These are phyloP conservation scores for Solanum bulbocastanum DNA, from an alignment of 257 asterid genomes.

Conservation along the genomic window DNA sequence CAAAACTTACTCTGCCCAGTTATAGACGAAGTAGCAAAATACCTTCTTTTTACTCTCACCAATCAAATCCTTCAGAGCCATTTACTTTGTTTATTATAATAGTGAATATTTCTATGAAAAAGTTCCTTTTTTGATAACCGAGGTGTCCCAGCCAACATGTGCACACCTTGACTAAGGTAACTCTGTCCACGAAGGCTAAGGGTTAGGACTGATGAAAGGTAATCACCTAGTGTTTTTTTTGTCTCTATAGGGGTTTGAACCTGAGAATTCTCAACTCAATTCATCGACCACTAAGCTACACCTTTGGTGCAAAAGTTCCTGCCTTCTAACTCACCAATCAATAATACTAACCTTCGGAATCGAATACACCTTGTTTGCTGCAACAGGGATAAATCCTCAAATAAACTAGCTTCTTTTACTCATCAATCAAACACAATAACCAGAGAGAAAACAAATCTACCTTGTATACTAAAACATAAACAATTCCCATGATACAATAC, in stretches of 20 bases:
- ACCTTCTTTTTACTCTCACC: background rate
- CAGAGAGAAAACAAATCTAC: background rate
- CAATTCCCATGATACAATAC: background rate
- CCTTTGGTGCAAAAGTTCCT: background rate
- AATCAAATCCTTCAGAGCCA: background rate
- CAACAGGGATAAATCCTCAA: background rate
- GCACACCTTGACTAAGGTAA: background rate
- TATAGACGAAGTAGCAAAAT: background rate
- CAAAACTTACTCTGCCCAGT: background rate
- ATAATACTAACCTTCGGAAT: background rate
- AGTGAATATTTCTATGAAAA: background rate
- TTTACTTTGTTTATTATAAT: background rate
- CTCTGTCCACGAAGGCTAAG: background rate
- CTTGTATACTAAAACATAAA: background rate
- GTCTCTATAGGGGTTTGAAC: background rate
- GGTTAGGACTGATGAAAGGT: background rate
- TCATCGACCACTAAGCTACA: background rate
- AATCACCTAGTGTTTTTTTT: background rate
- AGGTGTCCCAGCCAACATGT: background rate
- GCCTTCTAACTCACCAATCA: background rate
- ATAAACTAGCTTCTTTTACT: background rate
- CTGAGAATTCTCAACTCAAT: background rate
- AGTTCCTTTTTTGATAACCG: background rate
- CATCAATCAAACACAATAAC: background rate
- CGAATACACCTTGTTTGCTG: conserved; percentile 34